Conservation (phyloP, 2,329 filamentous ascomycete species). For the Neocatenulostroma microsporum region DNA sequence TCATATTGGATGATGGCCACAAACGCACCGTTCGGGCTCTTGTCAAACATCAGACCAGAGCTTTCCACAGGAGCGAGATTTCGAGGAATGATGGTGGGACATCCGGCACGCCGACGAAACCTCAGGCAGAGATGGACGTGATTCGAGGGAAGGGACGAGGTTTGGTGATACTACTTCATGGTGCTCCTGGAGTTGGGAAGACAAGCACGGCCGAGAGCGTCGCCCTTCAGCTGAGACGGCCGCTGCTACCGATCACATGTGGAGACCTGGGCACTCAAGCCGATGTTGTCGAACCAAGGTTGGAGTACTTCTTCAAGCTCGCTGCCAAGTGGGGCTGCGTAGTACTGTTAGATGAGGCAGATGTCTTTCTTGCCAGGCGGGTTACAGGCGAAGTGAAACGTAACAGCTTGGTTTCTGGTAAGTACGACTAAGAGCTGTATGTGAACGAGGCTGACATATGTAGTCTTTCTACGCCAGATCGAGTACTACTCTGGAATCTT, state of each 20-base stretch:
- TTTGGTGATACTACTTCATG: slow-evolving; percentile 30
- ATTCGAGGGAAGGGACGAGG: slow-evolving; percentile 29
- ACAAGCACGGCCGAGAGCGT: slow-evolving; percentile 22
- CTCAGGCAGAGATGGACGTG: no score
- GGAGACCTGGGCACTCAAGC: slow-evolving; percentile 15
- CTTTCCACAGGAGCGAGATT: not conserved
- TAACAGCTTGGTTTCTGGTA: slow-evolving; percentile 34
- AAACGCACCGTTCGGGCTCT: not conserved
- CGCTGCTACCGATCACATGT: slow-evolving; percentile 31
- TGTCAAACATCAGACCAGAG: slow-evolving; percentile 2
- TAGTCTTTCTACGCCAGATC: slow-evolving; percentile 11
- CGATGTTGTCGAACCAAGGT: slow-evolving; percentile 11
- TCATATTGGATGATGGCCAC: not conserved
- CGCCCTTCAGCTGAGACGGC: slow-evolving; percentile 29
- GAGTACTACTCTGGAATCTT: slow-evolving; percentile 36
- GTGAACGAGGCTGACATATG: no score
- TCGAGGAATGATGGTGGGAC: no score
- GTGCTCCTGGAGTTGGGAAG: slow-evolving; percentile 32
- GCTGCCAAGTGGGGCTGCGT: slow-evolving; percentile 48
- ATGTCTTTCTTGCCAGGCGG: slow-evolving; percentile 52
- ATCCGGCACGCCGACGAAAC: no score
- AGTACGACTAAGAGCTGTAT: not conserved
- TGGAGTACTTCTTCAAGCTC: slow-evolving; percentile 32
- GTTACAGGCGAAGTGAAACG: slow-evolving; percentile 18
- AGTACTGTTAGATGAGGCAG: slow-evolving; percentile 52